These are phyloP conservation scores for Mycena belliarum DNA, from an alignment of 768 basidiomycete species.

Conservation along the genomic window DNA sequence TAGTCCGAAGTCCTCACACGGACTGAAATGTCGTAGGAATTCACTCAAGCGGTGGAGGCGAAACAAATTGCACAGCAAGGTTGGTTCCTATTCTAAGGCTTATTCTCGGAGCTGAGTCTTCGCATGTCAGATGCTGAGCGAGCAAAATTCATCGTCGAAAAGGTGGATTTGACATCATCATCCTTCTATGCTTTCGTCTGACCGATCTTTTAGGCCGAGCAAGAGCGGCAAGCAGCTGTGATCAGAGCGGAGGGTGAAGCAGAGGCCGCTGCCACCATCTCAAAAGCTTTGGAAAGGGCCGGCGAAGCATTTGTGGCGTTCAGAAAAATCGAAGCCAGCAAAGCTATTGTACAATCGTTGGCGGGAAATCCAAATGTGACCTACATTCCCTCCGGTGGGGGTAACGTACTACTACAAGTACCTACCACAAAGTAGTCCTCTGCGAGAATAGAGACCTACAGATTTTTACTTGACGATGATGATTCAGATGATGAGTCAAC, in stretches of 20 bases:
- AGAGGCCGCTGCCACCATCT: constrained; percentile 93
- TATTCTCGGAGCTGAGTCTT: constrained; percentile 5
- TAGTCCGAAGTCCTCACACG: background rate
- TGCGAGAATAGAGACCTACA: too few species aligned
- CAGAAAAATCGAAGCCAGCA: constrained; percentile 95
- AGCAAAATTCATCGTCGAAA: constrained; percentile 99
- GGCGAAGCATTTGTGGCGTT: constrained; percentile 95
- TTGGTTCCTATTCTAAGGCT: constrained; percentile 30
- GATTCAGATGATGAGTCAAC: too few species aligned
- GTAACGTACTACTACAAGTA: constrained; percentile 83
- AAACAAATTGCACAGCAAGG: constrained; percentile 99
- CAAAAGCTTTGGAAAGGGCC: constrained; percentile 85
- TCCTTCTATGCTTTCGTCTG: background rate
- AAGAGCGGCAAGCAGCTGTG: constrained; percentile 97
- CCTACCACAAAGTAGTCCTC: constrained; percentile 56
- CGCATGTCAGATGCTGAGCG: constrained; percentile 83
- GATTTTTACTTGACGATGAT: too few species aligned
- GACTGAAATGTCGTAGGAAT: constrained; percentile 59
- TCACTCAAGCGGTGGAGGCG: constrained; percentile 97
- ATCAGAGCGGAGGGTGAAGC: constrained; percentile 99
- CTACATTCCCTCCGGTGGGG: constrained; percentile 81
- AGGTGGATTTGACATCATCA: constrained; percentile 47
- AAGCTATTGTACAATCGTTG: constrained; percentile 92
- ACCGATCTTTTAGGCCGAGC: constrained; percentile 72
- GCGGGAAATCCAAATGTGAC: constrained; percentile 81